Conservation (phyloP, 176 grass and related monocot species). For the Zea luxurians region DNA sequence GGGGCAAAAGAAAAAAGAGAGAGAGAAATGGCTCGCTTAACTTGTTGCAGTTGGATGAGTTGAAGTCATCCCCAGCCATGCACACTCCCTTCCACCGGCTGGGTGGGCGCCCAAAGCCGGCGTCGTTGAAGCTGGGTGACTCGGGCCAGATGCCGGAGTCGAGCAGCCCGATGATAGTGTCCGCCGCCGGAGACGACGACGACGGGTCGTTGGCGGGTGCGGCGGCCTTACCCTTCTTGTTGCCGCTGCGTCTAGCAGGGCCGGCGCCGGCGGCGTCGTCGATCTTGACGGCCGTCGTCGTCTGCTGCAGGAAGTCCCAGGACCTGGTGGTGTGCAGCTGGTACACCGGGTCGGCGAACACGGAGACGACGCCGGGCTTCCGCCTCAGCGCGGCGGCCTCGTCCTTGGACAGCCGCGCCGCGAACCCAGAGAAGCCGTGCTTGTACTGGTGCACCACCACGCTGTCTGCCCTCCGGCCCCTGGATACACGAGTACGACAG, state of each 20-base stretch:
- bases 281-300: slow-evolving; percentile 24
- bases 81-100: slow-evolving; percentile 71
- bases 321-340: slow-evolving; percentile 80
- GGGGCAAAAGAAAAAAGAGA: not conserved
- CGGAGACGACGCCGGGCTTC: slow-evolving; percentile 66
- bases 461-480: slow-evolving; percentile 16
- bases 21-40: not conserved
- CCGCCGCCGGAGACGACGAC: slow-evolving; percentile 30
- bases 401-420: slow-evolving; percentile 55
- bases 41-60: slow-evolving; percentile 74
- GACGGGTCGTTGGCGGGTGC: not conserved
- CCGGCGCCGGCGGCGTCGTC: not conserved
- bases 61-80: slow-evolving; percentile 68
- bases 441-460: slow-evolving; percentile 74
- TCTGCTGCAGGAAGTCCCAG: slow-evolving; percentile 85
- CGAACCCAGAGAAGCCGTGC: slow-evolving; percentile 80
- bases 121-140: slow-evolving; percentile 71
- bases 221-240: not conserved
- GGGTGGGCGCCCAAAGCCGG: slow-evolving; percentile 50
- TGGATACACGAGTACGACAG: not conserved
- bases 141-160: slow-evolving; percentile 99
- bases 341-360: slow-evolving; percentile 72
- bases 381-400: slow-evolving; percentile 52
- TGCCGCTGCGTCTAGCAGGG: not conserved
- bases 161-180: slow-evolving; percentile 72